phyloP scores from a whole-genome alignment of 2,329 filamentous ascomycete genomes.

The Sclerotinia minor region DNA sequence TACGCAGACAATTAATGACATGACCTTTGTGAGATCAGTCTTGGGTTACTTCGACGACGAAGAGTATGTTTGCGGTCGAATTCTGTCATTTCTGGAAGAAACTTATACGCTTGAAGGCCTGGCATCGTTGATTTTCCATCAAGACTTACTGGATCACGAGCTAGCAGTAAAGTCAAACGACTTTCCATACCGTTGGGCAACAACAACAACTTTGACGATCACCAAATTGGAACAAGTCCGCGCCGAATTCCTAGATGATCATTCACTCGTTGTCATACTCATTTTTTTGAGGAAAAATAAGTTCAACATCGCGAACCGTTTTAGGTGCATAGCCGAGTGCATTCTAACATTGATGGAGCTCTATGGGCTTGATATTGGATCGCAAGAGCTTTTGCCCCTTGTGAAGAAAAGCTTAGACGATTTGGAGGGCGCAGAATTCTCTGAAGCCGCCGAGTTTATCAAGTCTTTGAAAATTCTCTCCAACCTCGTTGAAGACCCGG shows the following conservation, averaged over 20 bases:
- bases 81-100: not conserved
- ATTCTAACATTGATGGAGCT: not conserved
- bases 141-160: not conserved
- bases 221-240: not conserved
- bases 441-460: not conserved
- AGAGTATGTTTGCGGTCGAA: not conserved
- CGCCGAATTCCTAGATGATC: not conserved
- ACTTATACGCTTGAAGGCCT: not conserved
- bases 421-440: not conserved
- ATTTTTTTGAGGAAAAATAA: not conserved
- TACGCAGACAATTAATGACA: not conserved
- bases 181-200: too few relatives aligned
- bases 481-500: not conserved
- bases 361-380: not conserved
- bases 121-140: not conserved
- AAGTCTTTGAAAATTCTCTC: not conserved
- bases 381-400: not conserved
- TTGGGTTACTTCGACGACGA: not conserved
- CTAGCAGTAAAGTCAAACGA: not conserved
- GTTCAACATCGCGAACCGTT: not conserved
- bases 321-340: not conserved
- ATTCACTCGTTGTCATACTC: not conserved
- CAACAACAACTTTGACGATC: not conserved
- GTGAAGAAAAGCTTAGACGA: not conserved
- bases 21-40: not conserved